Evolutionary conservation across 2,329 filamentous ascomycete species (phyloP).

Genomic region (Sphaerulina vaccinii): DNA sequence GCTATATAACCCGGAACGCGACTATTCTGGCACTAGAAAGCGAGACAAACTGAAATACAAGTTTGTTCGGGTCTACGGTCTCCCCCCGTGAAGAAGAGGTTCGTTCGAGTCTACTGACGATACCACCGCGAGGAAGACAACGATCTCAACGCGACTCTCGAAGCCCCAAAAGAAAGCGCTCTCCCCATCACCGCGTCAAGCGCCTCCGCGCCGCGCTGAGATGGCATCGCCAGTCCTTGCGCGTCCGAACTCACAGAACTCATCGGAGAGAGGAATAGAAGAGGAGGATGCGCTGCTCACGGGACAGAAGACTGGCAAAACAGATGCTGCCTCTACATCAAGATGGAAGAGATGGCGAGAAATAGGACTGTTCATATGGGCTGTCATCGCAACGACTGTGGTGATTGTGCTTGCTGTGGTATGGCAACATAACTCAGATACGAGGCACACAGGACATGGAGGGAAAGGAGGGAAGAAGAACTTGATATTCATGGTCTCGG

Average conservation of each 20-base stretch:
- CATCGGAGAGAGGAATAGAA: conserved; percentile 58
- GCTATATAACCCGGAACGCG: no score
- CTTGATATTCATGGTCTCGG: conserved; percentile 97
- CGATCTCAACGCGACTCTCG: no score
- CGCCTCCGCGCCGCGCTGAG: no score
- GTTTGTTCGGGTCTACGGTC: no score
- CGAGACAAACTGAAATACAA: no score
- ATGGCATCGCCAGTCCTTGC: conserved; percentile 52
- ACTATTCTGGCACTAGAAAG: no score
- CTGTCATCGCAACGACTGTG: conserved; percentile 72
- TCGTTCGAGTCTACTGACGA: no score
- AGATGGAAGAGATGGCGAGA: conserved; percentile 63
- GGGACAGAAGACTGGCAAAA: conserved; percentile 45
- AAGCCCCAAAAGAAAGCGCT: no score
- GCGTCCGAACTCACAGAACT: conserved; percentile 57
- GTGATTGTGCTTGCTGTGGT: conserved; percentile 80
- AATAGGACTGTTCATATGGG: conserved; percentile 76
- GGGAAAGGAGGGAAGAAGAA: conserved; percentile 69
- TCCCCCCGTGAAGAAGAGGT: no score
- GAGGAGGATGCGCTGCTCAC: conserved; percentile 61
- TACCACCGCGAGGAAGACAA: no score
- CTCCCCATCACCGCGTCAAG: no score
- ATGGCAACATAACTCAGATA: conserved; percentile 59
- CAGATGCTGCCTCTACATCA: conserved; percentile 32
- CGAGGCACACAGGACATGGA: background rate